phyloP scores from a whole-genome alignment of 139 green algal genomes.

The Ulvella scutata region DNA sequence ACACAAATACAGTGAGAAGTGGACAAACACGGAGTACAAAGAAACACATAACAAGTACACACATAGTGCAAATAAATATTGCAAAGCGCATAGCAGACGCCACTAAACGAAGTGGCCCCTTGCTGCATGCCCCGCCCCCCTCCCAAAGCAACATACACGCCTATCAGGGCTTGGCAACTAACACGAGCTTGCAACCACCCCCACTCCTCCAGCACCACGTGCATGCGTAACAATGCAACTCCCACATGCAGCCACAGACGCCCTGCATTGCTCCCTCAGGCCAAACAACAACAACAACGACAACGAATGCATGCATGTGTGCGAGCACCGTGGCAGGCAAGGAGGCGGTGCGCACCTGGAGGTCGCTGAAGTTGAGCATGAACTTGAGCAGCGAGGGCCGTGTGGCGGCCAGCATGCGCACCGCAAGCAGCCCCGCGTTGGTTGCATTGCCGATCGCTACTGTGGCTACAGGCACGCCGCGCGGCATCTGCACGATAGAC shows the following conservation, averaged over 20 bases:
- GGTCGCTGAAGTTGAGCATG: neutral
- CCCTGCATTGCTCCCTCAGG: too few species aligned
- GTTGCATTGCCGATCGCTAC: conserved; percentile 91
- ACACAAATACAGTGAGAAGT: too few species aligned
- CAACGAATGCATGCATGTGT: neutral
- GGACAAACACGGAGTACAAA: too few species aligned
- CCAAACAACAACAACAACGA: conserved; percentile 20
- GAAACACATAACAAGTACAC: too few species aligned
- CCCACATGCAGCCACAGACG: too few species aligned
- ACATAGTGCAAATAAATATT: too few species aligned
- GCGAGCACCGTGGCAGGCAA: neutral
- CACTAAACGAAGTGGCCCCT: too few species aligned
- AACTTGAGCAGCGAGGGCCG: conserved; percentile 38
- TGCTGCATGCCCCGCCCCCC: too few species aligned
- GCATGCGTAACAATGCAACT: too few species aligned
- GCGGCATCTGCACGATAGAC: conserved; percentile 93
- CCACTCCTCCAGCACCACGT: conserved; percentile 55
- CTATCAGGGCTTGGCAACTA: too few species aligned
- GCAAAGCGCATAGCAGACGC: too few species aligned
- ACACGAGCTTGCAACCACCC: conserved; percentile 34
- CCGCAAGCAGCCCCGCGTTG: conserved; percentile 88
- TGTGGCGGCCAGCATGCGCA: conserved; percentile 56
- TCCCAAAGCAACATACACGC: too few species aligned
- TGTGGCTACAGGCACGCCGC: conserved; percentile 88
- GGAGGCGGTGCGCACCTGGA: neutral